Conservation (phyloP, 2,329 filamentous ascomycete species). For the Drechmeria coniospora region DNA sequence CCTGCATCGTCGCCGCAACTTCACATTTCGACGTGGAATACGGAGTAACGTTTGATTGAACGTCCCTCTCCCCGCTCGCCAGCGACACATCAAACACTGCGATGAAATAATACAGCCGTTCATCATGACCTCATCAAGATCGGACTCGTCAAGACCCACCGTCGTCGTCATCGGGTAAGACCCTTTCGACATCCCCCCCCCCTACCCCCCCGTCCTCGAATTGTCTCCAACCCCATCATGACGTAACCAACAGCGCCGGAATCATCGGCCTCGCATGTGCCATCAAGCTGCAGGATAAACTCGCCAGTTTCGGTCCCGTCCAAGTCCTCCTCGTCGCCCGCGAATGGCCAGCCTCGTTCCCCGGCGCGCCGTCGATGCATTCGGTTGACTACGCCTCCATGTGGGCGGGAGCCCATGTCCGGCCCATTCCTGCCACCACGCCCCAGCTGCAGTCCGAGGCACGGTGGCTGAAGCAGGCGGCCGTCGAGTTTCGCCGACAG, state of each 20-base stretch:
- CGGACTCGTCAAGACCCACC: neutral
- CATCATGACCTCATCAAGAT: neutral
- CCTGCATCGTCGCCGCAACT: too few species aligned
- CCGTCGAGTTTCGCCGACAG: conserved; percentile 11
- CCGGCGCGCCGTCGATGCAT: conserved; percentile 13
- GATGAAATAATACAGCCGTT: too few species aligned
- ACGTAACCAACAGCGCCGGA: conserved; percentile 26
- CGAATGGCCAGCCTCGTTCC: conserved; percentile 20
- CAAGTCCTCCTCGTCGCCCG: conserved; percentile 14
- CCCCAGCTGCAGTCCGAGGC: conserved; percentile 17
- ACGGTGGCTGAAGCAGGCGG: conserved; percentile 14
- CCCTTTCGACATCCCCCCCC: too few species aligned
- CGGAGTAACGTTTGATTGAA: too few species aligned
- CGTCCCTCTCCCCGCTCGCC: too few species aligned
- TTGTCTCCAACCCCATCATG: neutral
- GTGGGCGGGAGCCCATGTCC: conserved; percentile 42
- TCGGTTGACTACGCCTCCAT: conserved; percentile 36
- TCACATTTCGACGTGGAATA: too few species aligned
- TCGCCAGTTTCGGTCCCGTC: conserved; percentile 3
- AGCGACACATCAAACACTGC: too few species aligned
- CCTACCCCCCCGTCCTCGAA: neutral
- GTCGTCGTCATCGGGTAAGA: conserved; percentile 6
- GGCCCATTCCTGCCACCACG: conserved; percentile 27
- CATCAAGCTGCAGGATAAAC: conserved; percentile 23
- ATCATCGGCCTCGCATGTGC: conserved; percentile 36